Base-by-base conservation (phyloP, 2,329 filamentous ascomycete species). In the Talaromyces marneffei region DNA sequence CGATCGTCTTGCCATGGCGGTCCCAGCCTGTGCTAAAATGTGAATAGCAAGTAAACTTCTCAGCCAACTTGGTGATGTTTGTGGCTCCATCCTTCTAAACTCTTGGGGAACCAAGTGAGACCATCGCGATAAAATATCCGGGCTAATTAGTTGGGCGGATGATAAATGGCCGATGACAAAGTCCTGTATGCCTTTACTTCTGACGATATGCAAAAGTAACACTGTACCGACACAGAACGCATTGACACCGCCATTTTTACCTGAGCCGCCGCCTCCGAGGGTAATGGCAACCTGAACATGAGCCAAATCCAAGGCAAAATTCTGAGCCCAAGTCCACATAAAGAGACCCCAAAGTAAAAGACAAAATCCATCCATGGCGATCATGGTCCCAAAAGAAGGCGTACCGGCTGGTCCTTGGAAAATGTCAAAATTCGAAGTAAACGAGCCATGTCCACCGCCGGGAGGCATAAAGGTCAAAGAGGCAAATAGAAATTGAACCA, bases 251-350 rank as follows among this genome's bases (percentile, higher is more conserved):
- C 76, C 75, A 58, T 77, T 79, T 67, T 79, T 79, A 9, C 77
- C 78, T 12, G 76, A 76, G 59, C 77, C 88, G 62, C 91, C 91
- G 63, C 92, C 92, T 64, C 92, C 92, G 10, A 97, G 80, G 0
- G 92, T 95, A 62, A 96, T 86, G 62, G 92, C 92, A 71, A 97
- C 95, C 71, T 96, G 91, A 62, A 93, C 90, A 75, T 97, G 93
- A 63, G 92, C 91, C 57, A 96, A 83, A 72, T 97, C 92, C 67
- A 97, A 82, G 62, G 93, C 88, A 70, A 95, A 88, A 71, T 91
- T 90, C 73, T 96, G 92, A 65, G 93, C 85, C 62, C 91, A 91
- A 33, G 87, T 87, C 90, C 90, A 95, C 64, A 96, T 82, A 67
- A 94, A 90, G 52, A 96, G 81, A 39, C 75, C 75, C 90, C 92